A percentile compares a stretch with the other conserved stretches of the same genome.
Evolutionary conservation across 1,139 yeast species (phyloP).

Genomic region (Pichia sp.): DNA sequence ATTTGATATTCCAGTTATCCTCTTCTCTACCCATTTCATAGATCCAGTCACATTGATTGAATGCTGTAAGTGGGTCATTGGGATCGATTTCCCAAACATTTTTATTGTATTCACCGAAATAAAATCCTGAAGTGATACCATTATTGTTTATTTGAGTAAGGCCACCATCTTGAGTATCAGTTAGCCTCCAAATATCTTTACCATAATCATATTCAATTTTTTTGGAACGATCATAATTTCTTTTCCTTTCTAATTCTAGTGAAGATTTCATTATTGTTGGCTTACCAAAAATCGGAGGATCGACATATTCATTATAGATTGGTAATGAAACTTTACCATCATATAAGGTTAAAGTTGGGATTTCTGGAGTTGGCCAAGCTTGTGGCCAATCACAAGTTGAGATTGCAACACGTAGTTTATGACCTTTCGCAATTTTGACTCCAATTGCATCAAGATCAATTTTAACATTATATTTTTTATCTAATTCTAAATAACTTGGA

Average conservation of each 20-base stretch:
- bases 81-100: constrained; percentile 31
- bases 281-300: constrained; percentile 25
- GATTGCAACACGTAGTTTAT: constrained; percentile 31
- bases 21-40: constrained; percentile 32
- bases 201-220: constrained; percentile 26
- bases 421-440: constrained; percentile 30
- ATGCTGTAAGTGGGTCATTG: constrained; percentile 32
- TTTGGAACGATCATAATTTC: constrained; percentile 25
- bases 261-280: constrained; percentile 27
- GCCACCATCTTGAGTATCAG: constrained; percentile 31
- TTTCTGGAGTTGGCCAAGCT: constrained; percentile 36
- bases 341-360: constrained; percentile 28
- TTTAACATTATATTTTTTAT: constrained; percentile 28
- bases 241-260: constrained; percentile 26
- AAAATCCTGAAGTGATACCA: constrained; percentile 27
- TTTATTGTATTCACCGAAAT: constrained; percentile 30
- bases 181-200: constrained; percentile 26
- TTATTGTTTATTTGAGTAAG: constrained; percentile 22
- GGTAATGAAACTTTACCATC: constrained; percentile 28
- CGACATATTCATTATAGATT: constrained; percentile 14
- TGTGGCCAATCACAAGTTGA: constrained; percentile 40
- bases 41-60: constrained; percentile 32
- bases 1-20: constrained; percentile 30
- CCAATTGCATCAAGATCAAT: constrained; percentile 35
- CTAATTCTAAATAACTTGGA: constrained; percentile 30